phyloP scores from a whole-genome alignment of 148 eudicot species.

The Drosera capensis region DNA sequence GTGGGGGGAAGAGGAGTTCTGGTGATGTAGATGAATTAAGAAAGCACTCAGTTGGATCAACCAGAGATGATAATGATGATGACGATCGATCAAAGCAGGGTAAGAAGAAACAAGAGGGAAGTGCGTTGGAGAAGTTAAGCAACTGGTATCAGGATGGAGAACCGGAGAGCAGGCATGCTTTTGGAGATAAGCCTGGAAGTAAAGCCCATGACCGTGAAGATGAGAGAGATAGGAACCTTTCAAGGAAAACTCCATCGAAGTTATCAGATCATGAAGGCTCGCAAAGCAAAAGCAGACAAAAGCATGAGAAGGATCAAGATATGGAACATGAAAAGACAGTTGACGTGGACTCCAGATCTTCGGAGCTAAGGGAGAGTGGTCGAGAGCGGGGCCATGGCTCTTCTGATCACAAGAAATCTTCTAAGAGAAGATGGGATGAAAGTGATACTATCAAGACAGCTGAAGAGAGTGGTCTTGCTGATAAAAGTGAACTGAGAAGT shows the following conservation, averaged over 20 bases:
- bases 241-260: constrained; percentile 31
- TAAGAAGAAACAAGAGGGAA: constrained; percentile 54
- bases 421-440: constrained; percentile 47
- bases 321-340: constrained; percentile 25
- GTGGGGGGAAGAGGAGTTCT: constrained; percentile 39
- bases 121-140: constrained; percentile 61
- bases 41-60: constrained; percentile 39
- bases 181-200: constrained; percentile 32
- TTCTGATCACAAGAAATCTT: constrained; percentile 15
- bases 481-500: constrained; percentile 19
- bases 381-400: constrained; percentile 31
- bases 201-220: constrained; percentile 32
- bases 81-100: constrained; percentile 39
- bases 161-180: constrained; percentile 38
- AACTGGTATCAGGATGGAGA: constrained; percentile 82
- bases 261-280: constrained; percentile 36
- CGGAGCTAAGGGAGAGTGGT: constrained; percentile 28
- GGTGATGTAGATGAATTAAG: constrained; percentile 46
- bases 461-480: constrained; percentile 20
- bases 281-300: constrained; percentile 30
- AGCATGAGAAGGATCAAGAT: constrained; percentile 30
- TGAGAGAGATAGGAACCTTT: constrained; percentile 33
- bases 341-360: constrained; percentile 32
- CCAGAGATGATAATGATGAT: constrained; percentile 45
- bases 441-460: constrained; percentile 16